Conservation (phyloP, 495 filamentous ascomycete species). For the Penicillium simplicissimum region DNA sequence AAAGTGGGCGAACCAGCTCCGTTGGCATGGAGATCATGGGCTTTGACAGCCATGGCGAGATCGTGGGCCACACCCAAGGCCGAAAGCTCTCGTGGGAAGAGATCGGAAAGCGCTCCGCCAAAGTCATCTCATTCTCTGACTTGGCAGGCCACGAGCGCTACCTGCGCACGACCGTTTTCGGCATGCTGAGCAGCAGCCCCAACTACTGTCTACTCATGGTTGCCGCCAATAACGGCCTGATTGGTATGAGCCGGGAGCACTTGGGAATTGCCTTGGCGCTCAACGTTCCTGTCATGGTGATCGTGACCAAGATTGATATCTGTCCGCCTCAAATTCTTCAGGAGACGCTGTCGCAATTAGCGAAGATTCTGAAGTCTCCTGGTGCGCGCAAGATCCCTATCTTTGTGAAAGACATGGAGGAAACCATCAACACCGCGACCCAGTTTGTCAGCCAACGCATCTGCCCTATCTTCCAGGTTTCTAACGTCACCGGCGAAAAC, state of each 20-base stretch:
- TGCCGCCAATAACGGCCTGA: conserved; percentile 93
- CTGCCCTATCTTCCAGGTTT: conserved; percentile 96
- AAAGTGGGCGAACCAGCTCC: conserved; percentile 91
- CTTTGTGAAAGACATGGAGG: conserved; percentile 87
- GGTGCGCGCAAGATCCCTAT: conserved; percentile 97
- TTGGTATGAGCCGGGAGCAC: conserved; percentile 98
- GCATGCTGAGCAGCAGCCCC: conserved; percentile 88
- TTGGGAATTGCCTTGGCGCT: conserved; percentile 91
- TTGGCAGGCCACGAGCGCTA: conserved; percentile 95
- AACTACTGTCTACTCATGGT: conserved; percentile 99
- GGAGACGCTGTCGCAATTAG: conserved; percentile 90
- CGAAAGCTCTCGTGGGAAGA: conserved; percentile 95
- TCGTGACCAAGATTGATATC: conserved; percentile 98
- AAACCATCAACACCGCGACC: conserved; percentile 91
- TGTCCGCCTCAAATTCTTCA: conserved; percentile 94
- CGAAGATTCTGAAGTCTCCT: conserved; percentile 87
- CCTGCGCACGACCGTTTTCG: conserved; percentile 94
- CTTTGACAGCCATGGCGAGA: conserved; percentile 85
- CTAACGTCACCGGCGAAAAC: conserved; percentile 91
- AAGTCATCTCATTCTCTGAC: conserved; percentile 97
- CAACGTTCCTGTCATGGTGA: conserved; percentile 97
- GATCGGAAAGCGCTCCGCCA: conserved; percentile 89
- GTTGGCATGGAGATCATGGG: conserved; percentile 99
- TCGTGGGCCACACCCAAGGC: conserved; percentile 79
- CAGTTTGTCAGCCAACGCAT: conserved; percentile 96